Evolutionary conservation across 2,329 filamentous ascomycete genomes (phyloP).

Genomic region (Neurospora crassa): DNA sequence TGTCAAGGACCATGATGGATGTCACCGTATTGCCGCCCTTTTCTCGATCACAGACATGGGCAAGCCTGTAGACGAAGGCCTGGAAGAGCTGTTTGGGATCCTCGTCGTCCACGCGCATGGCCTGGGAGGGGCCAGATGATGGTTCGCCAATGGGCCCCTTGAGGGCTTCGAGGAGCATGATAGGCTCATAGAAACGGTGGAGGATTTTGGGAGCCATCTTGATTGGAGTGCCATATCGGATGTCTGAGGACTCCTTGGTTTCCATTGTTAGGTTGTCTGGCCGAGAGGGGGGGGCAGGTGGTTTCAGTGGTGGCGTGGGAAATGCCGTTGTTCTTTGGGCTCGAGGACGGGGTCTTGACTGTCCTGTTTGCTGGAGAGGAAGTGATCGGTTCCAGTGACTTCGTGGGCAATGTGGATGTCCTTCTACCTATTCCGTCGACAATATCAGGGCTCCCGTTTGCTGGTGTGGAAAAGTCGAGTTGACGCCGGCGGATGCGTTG

Average conservation of each 20-base stretch:
- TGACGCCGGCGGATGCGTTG: neutral
- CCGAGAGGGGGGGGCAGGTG: too few relatives aligned
- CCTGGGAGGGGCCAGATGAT: neutral
- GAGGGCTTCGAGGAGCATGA: neutral
- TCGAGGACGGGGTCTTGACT: too few relatives aligned
- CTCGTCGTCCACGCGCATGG: neutral
- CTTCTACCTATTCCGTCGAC: too few relatives aligned
- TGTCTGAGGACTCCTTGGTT: neutral
- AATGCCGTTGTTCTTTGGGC: neutral
- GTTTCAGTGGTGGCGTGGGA: neutral
- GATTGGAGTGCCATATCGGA: neutral
- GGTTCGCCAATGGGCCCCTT: rapidly evolving
- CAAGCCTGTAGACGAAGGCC: constrained; percentile 5
- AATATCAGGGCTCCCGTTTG: neutral
- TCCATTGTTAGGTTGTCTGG: neutral
- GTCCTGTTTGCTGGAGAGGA: too few relatives aligned
- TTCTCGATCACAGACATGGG: constrained; percentile 1
- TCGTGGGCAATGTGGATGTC: too few relatives aligned
- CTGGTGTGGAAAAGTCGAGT: neutral
- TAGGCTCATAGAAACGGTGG: constrained; percentile 3
- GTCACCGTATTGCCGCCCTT: neutral
- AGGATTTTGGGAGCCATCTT: neutral
- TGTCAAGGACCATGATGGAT: neutral
- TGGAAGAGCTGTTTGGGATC: neutral
- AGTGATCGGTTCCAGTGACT: too few relatives aligned